A percentile compares a stretch with the other conserved stretches of the same genome.
Evolutionary conservation across 2,329 filamentous ascomycete species (phyloP).

Genomic region (Huntiella decipiens): DNA sequence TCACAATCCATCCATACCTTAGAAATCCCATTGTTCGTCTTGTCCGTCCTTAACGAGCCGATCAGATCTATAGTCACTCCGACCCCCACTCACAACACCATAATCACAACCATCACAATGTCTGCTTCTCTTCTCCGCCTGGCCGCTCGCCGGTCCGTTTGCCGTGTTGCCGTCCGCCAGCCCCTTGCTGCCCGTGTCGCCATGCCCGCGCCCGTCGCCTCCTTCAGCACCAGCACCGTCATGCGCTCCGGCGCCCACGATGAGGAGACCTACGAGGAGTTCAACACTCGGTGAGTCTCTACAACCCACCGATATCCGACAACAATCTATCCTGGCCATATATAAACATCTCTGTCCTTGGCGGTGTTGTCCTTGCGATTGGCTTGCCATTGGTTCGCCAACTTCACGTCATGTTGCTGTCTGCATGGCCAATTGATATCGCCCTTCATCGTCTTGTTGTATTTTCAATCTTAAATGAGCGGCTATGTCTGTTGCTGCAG

Average conservation of each 20-base stretch:
- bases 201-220: conserved; percentile 27
- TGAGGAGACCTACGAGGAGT: conserved; percentile 98
- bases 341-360: no score
- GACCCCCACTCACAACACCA: conserved; percentile 16
- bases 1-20: conserved; percentile 8
- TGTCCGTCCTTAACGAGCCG: neutral
- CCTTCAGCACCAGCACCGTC: conserved; percentile 41
- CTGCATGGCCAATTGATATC: no score
- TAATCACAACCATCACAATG: conserved; percentile 25
- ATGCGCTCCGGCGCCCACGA: conserved; percentile 43
- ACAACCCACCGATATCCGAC: neutral
- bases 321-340: neutral
- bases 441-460: no score
- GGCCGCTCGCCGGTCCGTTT: conserved; percentile 46
- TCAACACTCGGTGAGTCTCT: conserved; percentile 61
- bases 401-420: neutral
- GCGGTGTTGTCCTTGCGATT: no score
- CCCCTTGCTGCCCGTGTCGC: conserved; percentile 36
- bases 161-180: conserved; percentile 42
- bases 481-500: neutral
- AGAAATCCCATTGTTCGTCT: conserved; percentile 5
- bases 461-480: neutral
- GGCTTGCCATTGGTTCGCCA: no score
- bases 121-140: conserved; percentile 52
- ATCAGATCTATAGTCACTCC: conserved; percentile 14